Conservation (phyloP, 192 early-diverging fungal species). For the Borealophlyctis nickersoniae region DNA sequence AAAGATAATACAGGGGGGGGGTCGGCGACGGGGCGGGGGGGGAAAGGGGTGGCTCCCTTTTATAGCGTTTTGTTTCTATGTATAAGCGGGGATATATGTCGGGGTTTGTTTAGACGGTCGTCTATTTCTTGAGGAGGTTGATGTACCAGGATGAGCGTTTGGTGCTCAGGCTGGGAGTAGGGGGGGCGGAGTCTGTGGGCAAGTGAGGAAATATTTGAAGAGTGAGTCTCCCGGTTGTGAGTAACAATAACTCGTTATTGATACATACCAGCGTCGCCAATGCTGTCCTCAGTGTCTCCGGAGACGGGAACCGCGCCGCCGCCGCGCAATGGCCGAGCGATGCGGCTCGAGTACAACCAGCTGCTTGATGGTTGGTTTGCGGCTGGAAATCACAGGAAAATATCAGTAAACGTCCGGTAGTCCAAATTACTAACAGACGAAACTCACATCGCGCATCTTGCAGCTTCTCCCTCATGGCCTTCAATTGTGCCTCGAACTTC, state of each 20-base stretch:
- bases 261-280: neutral
- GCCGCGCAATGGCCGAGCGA: conserved; percentile 91
- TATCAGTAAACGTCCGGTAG: conserved; percentile 7
- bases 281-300: conserved; percentile 32
- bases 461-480: conserved; percentile 71
- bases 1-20: too few relatives aligned
- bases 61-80: too few relatives aligned
- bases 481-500: conserved; percentile 80
- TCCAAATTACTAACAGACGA: neutral
- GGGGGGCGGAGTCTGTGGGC: conserved; percentile 1
- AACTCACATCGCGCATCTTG: conserved; percentile 73
- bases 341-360: conserved; percentile 67
- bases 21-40: too few relatives aligned
- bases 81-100: too few relatives aligned
- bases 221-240: neutral
- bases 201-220: neutral
- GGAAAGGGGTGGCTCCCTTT: too few relatives aligned
- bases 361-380: conserved; percentile 27
- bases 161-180: conserved; percentile 5
- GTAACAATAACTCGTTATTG: neutral
- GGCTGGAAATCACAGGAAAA: conserved; percentile 16
- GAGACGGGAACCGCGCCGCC: conserved; percentile 51
- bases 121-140: conserved; percentile 46
- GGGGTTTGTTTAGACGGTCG: too few relatives aligned
- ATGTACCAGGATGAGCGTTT: conserved; percentile 58